Conservation (phyloP, 768 basidiomycete genomes). For the Rhodosporidiobolus sp. region DNA sequence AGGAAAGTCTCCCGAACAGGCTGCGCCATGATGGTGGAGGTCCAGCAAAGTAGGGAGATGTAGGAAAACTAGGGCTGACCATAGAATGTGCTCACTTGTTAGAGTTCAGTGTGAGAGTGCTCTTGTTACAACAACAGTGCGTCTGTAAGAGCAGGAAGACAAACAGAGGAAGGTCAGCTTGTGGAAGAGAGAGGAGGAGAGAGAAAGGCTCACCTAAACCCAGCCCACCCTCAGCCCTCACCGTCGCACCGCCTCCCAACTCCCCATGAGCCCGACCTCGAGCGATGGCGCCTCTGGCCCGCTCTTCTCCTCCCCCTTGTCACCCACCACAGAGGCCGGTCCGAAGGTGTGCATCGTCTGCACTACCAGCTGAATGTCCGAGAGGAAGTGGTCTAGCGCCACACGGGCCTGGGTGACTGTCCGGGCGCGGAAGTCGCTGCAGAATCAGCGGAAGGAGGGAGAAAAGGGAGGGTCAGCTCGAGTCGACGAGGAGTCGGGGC, state of each 20-base stretch:
- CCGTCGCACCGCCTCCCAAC: conserved; percentile 23
- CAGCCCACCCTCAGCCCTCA: background rate
- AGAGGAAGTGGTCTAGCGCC: conserved; percentile 35
- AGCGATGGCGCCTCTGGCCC: conserved; percentile 17
- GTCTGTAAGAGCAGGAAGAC: too few relatives aligned
- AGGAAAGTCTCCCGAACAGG: too few relatives aligned
- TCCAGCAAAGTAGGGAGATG: too few relatives aligned
- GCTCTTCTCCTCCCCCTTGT: background rate
- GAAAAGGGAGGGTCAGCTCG: background rate
- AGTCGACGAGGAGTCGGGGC: background rate
- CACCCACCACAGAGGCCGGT: conserved; percentile 2
- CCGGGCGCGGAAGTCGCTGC: conserved; percentile 8
- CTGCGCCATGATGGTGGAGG: too few relatives aligned
- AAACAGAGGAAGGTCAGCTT: too few relatives aligned
- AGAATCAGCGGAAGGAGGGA: background rate
- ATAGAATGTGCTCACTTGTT: too few relatives aligned
- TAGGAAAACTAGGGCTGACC: too few relatives aligned
- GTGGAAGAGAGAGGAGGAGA: background rate
- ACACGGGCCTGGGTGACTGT: conserved; percentile 32
- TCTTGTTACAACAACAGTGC: too few relatives aligned
- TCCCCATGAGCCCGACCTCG: conserved; percentile 35
- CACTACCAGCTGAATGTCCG: conserved; percentile 38
- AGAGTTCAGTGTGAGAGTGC: too few relatives aligned
- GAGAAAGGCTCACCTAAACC: background rate
- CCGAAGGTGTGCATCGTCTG: conserved; percentile 40